These are phyloP conservation scores for Hortiboletus flavorubellus DNA, from an alignment of 768 basidiomycete genomes.

Conservation along the genomic window DNA sequence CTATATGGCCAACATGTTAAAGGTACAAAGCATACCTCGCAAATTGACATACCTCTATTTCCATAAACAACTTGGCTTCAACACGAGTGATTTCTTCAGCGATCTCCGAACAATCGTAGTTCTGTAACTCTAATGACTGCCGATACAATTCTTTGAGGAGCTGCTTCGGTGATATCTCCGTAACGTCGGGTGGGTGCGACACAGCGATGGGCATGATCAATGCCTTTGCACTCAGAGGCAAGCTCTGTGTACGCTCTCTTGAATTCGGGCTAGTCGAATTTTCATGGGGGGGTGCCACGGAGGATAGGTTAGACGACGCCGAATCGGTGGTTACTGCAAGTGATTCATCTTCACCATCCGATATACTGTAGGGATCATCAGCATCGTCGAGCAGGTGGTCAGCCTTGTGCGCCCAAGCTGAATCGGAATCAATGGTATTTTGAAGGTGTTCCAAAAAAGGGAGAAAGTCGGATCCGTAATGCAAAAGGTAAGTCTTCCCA, in stretches of 20 bases:
- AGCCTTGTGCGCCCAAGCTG: constrained; percentile 69
- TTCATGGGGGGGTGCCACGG: constrained; percentile 20
- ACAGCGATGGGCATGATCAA: constrained; percentile 36
- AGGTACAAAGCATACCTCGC: neutral
- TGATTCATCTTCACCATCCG: constrained; percentile 51
- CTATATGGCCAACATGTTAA: constrained; percentile 36
- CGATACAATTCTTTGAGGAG: constrained; percentile 61
- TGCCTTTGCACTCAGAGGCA: constrained; percentile 51
- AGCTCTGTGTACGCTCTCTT: constrained; percentile 67
- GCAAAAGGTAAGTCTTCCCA: constrained; percentile 75
- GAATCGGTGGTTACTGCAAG: constrained; percentile 32
- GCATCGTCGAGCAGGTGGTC: constrained; percentile 57
- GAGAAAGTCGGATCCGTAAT: constrained; percentile 81
- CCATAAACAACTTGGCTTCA: constrained; percentile 64
- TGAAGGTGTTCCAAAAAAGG: constrained; percentile 74
- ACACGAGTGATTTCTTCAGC: constrained; percentile 84
- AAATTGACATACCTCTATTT: constrained; percentile 60
- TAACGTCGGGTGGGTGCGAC: constrained; percentile 27
- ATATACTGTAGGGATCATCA: constrained; percentile 55
- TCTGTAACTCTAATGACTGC: constrained; percentile 55
- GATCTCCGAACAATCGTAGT: constrained; percentile 59
- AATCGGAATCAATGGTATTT: constrained; percentile 62
- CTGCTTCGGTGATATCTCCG: constrained; percentile 49
- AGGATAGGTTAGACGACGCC: constrained; percentile 24
- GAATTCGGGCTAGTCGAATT: constrained; percentile 25